Evolutionary conservation across 179 eudicot species (phyloP).

Genomic region (Sideroxylon spinosum): DNA sequence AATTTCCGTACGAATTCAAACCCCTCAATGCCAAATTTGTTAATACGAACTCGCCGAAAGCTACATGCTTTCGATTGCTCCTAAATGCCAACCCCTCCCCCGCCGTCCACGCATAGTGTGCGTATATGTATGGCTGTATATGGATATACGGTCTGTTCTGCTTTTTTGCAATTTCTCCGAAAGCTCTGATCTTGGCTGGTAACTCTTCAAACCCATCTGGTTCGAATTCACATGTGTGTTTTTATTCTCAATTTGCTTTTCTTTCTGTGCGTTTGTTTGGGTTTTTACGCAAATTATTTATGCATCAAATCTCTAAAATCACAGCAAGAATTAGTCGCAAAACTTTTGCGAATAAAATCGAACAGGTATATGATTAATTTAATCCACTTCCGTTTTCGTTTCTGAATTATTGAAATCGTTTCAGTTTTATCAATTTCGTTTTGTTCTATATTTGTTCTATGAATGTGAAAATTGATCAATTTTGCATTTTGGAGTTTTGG

Average conservation of each 20-base stretch:
- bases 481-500: neutral
- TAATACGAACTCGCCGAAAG: no score
- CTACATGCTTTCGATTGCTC: no score
- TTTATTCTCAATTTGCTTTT: no score
- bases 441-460: neutral
- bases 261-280: neutral
- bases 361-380: neutral
- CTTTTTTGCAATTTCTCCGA: no score
- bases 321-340: no score
- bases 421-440: neutral
- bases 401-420: neutral
- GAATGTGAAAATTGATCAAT: neutral
- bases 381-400: neutral
- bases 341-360: neutral
- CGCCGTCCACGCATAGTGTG: no score
- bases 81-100: no score
- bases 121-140: no score
- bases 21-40: no score
- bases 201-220: neutral
- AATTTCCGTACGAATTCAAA: no score
- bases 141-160: no score
- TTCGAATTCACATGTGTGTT: neutral
- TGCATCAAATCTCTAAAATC: neutral
- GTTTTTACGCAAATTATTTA: neutral
- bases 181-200: conserved; percentile 13